Evolutionary conservation across 2,329 filamentous ascomycete genomes (phyloP).

Genomic region (Ambrosiella beaveri): DNA sequence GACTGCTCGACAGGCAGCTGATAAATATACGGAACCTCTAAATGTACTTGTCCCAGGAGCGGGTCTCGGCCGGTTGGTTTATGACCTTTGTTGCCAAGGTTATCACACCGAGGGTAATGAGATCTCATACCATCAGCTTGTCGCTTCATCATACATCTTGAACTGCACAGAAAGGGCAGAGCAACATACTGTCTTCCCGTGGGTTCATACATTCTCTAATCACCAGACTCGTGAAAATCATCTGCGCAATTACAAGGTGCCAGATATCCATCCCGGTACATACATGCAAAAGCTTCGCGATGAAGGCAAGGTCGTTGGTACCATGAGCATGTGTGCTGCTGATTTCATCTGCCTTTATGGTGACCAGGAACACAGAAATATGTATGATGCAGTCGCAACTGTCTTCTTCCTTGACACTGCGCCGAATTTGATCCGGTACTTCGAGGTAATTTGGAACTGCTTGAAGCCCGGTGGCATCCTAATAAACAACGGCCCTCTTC

Average conservation of each 20-base stretch:
- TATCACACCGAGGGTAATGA: constrained; percentile 77
- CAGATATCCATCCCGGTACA: constrained; percentile 59
- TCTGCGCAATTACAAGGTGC: constrained; percentile 53
- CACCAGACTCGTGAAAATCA: constrained; percentile 59
- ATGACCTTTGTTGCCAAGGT: constrained; percentile 61
- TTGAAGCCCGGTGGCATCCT: constrained; percentile 63
- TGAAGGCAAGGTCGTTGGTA: constrained; percentile 26
- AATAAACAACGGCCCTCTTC: constrained; percentile 74
- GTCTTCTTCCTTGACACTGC: constrained; percentile 98
- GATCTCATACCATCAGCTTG: constrained; percentile 91
- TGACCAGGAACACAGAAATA: constrained; percentile 38
- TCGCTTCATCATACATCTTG: constrained; percentile 63
- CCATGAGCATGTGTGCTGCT: constrained; percentile 84
- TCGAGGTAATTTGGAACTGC: constrained; percentile 66
- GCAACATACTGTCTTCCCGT: constrained; percentile 65
- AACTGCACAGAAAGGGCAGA: constrained; percentile 44
- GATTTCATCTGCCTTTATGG: constrained; percentile 84
- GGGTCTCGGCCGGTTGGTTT: constrained; percentile 73
- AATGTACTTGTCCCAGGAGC: constrained; percentile 76
- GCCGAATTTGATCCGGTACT: constrained; percentile 77
- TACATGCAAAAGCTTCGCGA: constrained; percentile 24
- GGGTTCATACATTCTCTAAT: constrained; percentile 78
- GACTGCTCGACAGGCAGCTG: constrained; percentile 11
- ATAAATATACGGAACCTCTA: constrained; percentile 19
- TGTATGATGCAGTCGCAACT: constrained; percentile 68